A percentile compares a stretch with the other conserved stretches of the same genome.
Evolutionary conservation across 176 grass and related monocot species (phyloP).

Genomic region (Tillandsia fasciculata): DNA sequence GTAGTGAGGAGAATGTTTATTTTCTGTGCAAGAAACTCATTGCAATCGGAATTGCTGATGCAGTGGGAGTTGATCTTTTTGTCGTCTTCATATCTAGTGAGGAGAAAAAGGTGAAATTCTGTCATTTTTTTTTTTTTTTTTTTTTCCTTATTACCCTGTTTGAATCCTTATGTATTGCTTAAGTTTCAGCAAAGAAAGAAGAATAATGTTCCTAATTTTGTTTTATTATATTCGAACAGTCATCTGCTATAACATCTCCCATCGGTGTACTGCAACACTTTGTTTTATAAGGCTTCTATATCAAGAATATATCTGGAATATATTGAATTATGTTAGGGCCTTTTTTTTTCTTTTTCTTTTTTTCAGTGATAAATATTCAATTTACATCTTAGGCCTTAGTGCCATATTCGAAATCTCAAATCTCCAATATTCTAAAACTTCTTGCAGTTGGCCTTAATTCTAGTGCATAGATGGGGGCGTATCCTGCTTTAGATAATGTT

Average conservation of each 20-base stretch:
- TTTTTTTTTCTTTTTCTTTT: not conserved
- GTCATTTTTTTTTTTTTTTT: conserved; percentile 10
- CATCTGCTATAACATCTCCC: not conserved
- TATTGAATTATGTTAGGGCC: not conserved
- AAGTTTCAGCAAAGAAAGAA: not conserved
- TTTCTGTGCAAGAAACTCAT: conserved; percentile 67
- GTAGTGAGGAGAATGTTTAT: conserved; percentile 91
- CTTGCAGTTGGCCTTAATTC: too few species aligned
- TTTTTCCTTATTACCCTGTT: not conserved
- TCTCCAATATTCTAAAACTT: too few species aligned
- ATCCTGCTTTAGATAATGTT: too few species aligned
- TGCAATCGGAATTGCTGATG: conserved; percentile 43
- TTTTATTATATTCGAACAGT: not conserved
- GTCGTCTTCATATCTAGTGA: conserved; percentile 87
- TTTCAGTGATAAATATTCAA: too few species aligned
- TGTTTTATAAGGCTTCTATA: not conserved
- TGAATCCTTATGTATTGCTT: not conserved
- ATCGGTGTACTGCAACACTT: not conserved
- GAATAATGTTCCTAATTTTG: not conserved
- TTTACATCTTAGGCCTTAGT: too few species aligned
- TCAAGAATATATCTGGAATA: not conserved
- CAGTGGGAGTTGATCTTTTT: conserved; percentile 49
- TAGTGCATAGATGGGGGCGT: too few species aligned
- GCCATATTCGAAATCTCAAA: too few species aligned
- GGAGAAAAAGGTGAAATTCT: conserved; percentile 43